Percentiles rank a stretch among this genome's conserved stretches.
Evolutionary conservation across 164 flowering plant species (phyloP).

Genomic region (Vitis cinerea): DNA sequence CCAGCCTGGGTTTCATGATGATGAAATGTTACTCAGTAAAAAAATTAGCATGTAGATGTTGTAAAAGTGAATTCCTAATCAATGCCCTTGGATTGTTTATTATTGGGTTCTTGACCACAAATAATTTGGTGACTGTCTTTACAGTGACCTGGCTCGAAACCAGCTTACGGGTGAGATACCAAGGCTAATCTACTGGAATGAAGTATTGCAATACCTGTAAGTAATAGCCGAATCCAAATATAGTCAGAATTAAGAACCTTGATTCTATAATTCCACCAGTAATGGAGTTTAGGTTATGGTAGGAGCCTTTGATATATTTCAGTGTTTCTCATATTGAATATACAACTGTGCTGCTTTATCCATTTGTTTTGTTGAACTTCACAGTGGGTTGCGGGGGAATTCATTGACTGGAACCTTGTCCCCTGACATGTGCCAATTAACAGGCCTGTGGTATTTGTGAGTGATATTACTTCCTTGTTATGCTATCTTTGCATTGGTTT

Average conservation of each 20-base stretch:
- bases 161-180: conserved; percentile 87
- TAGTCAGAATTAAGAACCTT: too few species aligned
- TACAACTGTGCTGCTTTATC: neutral
- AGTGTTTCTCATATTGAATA: neutral
- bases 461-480: conserved; percentile 19
- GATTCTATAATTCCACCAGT: too few species aligned
- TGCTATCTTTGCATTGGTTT: neutral
- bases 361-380: neutral
- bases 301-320: neutral
- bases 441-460: conserved; percentile 96
- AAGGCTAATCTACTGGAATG: conserved; percentile 88
- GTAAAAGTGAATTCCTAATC: too few species aligned
- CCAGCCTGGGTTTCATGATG: too few species aligned
- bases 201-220: conserved; percentile 90
- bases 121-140: too few species aligned
- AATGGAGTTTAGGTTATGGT: too few species aligned
- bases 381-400: conserved; percentile 82
- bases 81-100: too few species aligned
- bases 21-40: too few species aligned
- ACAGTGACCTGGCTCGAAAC: conserved; percentile 88
- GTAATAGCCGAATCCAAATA: conserved; percentile 10
- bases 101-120: neutral
- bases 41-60: too few species aligned
- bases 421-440: conserved; percentile 91
- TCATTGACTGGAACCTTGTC: conserved; percentile 73